Evolutionary conservation across 2,329 filamentous ascomycete genomes (phyloP).

Genomic region (Trichoderma citrinoviride): DNA sequence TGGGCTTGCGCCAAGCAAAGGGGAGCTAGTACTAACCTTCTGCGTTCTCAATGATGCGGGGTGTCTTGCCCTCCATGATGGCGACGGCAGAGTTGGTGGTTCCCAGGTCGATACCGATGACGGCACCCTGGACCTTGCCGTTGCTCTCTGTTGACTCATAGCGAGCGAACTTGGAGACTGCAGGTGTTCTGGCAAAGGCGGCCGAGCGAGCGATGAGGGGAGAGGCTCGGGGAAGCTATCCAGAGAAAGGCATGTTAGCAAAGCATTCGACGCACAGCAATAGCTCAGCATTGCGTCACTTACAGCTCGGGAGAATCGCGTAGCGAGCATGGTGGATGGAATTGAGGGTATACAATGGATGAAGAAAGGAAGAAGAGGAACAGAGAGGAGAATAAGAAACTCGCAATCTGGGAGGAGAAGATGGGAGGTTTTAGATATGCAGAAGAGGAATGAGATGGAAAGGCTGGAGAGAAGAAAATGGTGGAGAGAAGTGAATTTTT

Average conservation of each 20-base stretch:
- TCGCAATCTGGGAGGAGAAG: constrained; percentile 33
- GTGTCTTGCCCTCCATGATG: constrained; percentile 93
- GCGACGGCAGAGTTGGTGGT: constrained; percentile 98
- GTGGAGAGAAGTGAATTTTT: constrained; percentile 38
- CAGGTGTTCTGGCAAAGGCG: constrained; percentile 64
- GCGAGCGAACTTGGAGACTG: constrained; percentile 70
- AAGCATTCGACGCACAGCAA: background rate
- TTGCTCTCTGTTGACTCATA: constrained; percentile 68
- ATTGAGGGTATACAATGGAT: constrained; percentile 37
- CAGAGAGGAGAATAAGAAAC: constrained; percentile 24
- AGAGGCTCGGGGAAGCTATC: constrained; percentile 73
- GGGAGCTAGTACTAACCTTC: constrained; percentile 61
- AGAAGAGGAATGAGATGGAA: constrained; percentile 30
- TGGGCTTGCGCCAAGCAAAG: too few relatives aligned
- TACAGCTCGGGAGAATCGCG: constrained; percentile 73
- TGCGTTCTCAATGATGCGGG: constrained; percentile 96
- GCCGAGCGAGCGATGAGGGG: constrained; percentile 66
- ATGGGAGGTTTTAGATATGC: constrained; percentile 22
- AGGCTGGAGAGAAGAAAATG: constrained; percentile 26
- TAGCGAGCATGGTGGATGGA: constrained; percentile 64
- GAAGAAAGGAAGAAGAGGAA: constrained; percentile 34
- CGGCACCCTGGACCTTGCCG: constrained; percentile 83
- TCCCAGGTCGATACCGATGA: constrained; percentile 97
- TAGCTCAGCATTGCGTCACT: constrained; percentile 34
- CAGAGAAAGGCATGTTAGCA: constrained; percentile 24